These are phyloP conservation scores for Cajanus cajan DNA, from an alignment of 306 rosid genomes.

Conservation along the genomic window DNA sequence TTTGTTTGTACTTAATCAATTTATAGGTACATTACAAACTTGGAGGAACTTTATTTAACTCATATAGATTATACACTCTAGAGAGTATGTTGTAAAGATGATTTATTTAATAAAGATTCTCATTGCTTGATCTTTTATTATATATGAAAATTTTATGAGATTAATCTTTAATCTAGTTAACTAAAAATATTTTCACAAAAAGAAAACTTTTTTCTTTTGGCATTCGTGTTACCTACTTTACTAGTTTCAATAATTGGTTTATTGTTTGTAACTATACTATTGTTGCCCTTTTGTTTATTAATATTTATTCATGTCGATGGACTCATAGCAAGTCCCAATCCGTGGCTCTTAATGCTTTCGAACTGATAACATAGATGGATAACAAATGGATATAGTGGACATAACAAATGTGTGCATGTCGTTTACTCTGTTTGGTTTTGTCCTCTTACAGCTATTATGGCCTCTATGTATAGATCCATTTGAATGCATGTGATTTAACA, in stretches of 20 bases:
- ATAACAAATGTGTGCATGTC: constrained; percentile 15
- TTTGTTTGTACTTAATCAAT: too few relatives aligned
- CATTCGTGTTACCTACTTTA: neutral
- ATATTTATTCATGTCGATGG: neutral
- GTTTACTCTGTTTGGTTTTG: constrained; percentile 17
- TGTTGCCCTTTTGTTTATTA: neutral
- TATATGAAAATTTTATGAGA: too few relatives aligned
- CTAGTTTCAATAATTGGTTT: neutral
- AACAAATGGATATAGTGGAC: neutral
- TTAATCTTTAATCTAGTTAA: too few relatives aligned
- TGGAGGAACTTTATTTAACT: too few relatives aligned
- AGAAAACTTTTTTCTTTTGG: too few relatives aligned
- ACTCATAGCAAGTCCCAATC: constrained; percentile 19
- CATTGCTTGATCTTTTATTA: too few relatives aligned
- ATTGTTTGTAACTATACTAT: neutral
- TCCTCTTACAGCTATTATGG: constrained; percentile 21
- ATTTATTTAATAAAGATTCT: too few relatives aligned
- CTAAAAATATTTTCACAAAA: too few relatives aligned
- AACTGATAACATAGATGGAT: neutral
- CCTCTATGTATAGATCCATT: constrained; percentile 6
- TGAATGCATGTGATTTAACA: constrained; percentile 30
- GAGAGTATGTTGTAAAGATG: too few relatives aligned
- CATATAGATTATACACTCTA: too few relatives aligned
- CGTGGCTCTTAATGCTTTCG: constrained; percentile 16
- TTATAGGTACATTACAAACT: too few relatives aligned